Evolutionary conservation across 2,329 filamentous ascomycete species (phyloP).

Genomic region (Colletotrichum agaves): DNA sequence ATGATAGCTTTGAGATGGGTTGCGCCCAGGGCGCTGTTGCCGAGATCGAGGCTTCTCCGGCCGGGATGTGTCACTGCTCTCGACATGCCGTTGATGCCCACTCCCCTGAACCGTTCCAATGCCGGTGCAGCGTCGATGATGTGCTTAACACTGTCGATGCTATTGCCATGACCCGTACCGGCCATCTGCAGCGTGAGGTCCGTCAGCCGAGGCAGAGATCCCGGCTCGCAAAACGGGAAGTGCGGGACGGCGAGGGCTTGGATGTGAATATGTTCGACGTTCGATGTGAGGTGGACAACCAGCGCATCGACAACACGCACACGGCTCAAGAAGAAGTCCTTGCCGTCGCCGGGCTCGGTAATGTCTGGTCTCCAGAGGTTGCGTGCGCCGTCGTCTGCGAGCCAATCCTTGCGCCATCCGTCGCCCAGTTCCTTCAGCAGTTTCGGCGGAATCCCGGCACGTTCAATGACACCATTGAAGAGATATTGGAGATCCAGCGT

Average conservation of each 20-base stretch:
- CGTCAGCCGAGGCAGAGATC: constrained; percentile 1
- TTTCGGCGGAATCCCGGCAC: background rate
- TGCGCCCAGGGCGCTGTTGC: background rate
- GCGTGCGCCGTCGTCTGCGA: background rate
- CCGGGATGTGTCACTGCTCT: background rate
- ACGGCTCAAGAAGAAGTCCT: background rate
- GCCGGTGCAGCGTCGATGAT: constrained; percentile 12
- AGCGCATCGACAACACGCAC: constrained; percentile 8
- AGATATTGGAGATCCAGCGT: background rate
- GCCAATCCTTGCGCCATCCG: constrained; percentile 1
- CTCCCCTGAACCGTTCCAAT: constrained; percentile 5
- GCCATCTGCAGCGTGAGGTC: constrained; percentile 6
- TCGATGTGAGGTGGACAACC: background rate
- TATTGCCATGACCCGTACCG: background rate
- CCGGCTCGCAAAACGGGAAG: constrained; percentile 11
- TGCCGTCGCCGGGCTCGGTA: background rate
- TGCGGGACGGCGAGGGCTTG: background rate
- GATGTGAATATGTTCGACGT: constrained; percentile 13
- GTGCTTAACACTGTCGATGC: background rate
- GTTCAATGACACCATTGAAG: background rate
- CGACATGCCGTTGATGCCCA: constrained; percentile 1
- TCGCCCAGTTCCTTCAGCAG: background rate
- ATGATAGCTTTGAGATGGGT: background rate
- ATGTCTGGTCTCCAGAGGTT: background rate
- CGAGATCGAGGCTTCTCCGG: constrained; percentile 5